phyloP scores from a whole-genome alignment of 108 stramenopile genomes.

The Discostella stelligeroides region DNA sequence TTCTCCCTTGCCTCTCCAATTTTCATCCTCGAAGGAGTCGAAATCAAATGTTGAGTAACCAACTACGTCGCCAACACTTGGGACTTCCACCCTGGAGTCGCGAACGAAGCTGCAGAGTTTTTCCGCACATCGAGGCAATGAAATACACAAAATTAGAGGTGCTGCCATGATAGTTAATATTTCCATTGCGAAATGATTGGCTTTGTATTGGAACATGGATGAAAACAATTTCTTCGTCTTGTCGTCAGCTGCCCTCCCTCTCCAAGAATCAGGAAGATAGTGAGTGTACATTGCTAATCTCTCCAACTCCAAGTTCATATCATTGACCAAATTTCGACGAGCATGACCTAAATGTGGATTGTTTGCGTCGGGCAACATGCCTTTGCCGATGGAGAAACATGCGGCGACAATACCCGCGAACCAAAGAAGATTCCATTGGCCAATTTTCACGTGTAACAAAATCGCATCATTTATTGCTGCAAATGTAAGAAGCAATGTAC shows the following conservation, averaged over 20 bases:
- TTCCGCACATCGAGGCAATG: slow-evolving; percentile 83
- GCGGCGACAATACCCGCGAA: slow-evolving; percentile 83
- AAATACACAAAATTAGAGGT: slow-evolving; percentile 88
- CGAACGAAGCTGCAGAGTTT: slow-evolving; percentile 84
- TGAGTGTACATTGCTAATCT: slow-evolving; percentile 86
- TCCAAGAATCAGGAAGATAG: slow-evolving; percentile 89
- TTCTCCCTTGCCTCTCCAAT: slow-evolving; percentile 62
- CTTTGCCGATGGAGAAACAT: slow-evolving; percentile 83
- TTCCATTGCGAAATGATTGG: slow-evolving; percentile 75
- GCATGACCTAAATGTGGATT: slow-evolving; percentile 51
- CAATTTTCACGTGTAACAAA: slow-evolving; percentile 90
- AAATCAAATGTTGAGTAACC: slow-evolving; percentile 94
- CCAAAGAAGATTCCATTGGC: slow-evolving; percentile 94
- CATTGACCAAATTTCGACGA: slow-evolving; percentile 61
- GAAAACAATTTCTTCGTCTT: slow-evolving; percentile 65
- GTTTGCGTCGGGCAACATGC: slow-evolving; percentile 63
- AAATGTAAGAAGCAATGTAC: slow-evolving; percentile 87
- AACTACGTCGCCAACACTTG: slow-evolving; percentile 90
- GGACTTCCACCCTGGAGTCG: slow-evolving; percentile 73
- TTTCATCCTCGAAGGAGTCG: slow-evolving; percentile 78
- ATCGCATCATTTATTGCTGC: slow-evolving; percentile 93
- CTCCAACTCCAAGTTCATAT: slow-evolving; percentile 73
- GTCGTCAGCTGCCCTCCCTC: slow-evolving; percentile 63
- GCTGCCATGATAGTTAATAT: slow-evolving; percentile 82
- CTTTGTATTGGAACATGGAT: slow-evolving; percentile 87